Percentiles rank a stretch among this genome's conserved stretches.
These are phyloP conservation scores for Colletotrichum phormii DNA, from an alignment of 2,329 filamentous ascomycete species.

Conservation along the genomic window DNA sequence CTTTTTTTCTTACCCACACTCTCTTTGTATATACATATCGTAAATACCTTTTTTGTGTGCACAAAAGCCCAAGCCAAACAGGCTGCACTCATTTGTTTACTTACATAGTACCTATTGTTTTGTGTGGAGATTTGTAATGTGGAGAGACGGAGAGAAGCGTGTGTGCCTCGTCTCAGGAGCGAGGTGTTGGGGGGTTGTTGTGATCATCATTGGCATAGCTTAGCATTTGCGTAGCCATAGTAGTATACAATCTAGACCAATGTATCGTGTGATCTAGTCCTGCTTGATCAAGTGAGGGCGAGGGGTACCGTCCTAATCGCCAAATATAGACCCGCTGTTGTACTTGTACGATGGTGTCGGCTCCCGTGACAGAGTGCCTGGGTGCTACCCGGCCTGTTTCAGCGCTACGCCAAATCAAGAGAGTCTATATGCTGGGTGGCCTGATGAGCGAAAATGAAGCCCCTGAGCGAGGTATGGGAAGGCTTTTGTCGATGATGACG, in stretches of 20 bases:
- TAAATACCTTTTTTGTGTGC: neutral
- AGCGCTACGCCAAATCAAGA: neutral
- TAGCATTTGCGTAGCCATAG: constrained; percentile 23
- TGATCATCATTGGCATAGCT: constrained; percentile 24
- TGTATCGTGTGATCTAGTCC: neutral
- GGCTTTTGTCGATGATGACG: too few species aligned
- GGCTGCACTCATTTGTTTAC: neutral
- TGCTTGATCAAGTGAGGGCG: neutral
- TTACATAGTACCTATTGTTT: neutral
- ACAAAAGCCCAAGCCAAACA: neutral
- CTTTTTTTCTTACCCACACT: neutral
- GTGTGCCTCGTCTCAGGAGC: neutral
- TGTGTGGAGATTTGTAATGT: neutral
- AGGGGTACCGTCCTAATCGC: too few species aligned
- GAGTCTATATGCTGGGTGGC: neutral
- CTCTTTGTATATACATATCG: neutral
- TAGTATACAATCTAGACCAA: constrained; percentile 18
- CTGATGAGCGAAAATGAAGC: too few species aligned
- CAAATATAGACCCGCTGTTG: neutral
- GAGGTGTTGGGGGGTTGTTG: neutral
- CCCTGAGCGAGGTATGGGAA: neutral
- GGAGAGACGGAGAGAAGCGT: neutral
- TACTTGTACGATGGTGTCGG: neutral
- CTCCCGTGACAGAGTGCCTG: neutral
- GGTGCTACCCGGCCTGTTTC: neutral